phyloP scores from a whole-genome alignment of 2,329 filamentous ascomycete species.

The Microdochium bolleyi region DNA sequence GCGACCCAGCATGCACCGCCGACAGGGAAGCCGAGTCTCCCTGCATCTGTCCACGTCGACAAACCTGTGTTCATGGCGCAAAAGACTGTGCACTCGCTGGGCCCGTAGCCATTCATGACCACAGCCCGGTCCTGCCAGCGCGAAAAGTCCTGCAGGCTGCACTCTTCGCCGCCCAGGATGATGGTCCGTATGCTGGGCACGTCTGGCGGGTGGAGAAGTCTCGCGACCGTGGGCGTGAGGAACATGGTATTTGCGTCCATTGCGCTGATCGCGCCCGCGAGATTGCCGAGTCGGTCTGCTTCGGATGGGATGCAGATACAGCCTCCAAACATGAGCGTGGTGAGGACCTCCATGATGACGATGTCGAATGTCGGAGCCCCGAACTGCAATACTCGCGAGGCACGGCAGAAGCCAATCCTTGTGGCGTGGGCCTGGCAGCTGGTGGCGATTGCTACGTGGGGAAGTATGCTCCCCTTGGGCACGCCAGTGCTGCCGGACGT shows the following conservation, averaged over 20 bases:
- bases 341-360: conserved; percentile 25
- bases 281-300: conserved; percentile 21
- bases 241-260: neutral
- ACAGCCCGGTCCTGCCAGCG: neutral
- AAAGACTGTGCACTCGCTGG: neutral
- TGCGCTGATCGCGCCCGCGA: neutral
- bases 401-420: neutral
- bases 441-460: neutral
- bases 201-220: neutral
- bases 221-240: neutral
- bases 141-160: neutral
- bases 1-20: neutral
- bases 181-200: neutral
- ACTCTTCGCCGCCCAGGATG: neutral
- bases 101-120: neutral
- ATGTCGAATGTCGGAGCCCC: conserved; percentile 27
- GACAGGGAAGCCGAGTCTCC: neutral
- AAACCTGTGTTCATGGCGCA: neutral
- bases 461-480: conserved; percentile 35
- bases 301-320: conserved; percentile 25
- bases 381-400: conserved; percentile 8
- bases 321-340: conserved; percentile 16
- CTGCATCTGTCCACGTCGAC: neutral
- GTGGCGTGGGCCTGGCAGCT: neutral
- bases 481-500: conserved; percentile 40